phyloP scores from a whole-genome alignment of 2,329 filamentous ascomycete genomes.

The Phialophora expanda region DNA sequence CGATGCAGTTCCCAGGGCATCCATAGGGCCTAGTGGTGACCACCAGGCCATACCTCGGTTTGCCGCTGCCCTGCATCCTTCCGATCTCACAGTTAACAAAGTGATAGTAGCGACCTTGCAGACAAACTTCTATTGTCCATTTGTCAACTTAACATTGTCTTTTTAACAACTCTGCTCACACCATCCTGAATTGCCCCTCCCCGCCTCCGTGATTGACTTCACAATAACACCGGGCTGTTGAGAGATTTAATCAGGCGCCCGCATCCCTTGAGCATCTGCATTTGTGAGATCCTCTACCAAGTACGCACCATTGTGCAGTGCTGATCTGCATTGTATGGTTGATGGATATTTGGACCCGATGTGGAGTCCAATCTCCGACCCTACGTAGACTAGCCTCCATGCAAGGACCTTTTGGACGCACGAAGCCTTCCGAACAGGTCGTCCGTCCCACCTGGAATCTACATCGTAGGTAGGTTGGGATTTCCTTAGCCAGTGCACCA shows the following conservation, averaged over 20 bases:
- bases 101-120: background rate
- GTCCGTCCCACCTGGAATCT: background rate
- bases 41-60: background rate
- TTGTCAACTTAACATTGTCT: background rate
- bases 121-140: background rate
- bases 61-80: background rate
- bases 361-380: background rate
- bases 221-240: background rate
- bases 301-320: background rate
- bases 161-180: background rate
- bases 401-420: constrained; percentile 1
- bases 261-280: background rate
- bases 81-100: background rate
- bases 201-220: background rate
- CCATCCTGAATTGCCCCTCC: background rate
- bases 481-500: background rate
- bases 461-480: background rate
- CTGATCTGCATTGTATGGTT: background rate
- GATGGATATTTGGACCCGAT: background rate
- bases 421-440: background rate
- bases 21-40: background rate
- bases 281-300: background rate
- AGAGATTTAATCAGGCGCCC: background rate
- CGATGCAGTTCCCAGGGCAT: no score
- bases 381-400: background rate